These are phyloP conservation scores for Tuber aestivum DNA, from an alignment of 495 filamentous ascomycete species.

Conservation along the genomic window DNA sequence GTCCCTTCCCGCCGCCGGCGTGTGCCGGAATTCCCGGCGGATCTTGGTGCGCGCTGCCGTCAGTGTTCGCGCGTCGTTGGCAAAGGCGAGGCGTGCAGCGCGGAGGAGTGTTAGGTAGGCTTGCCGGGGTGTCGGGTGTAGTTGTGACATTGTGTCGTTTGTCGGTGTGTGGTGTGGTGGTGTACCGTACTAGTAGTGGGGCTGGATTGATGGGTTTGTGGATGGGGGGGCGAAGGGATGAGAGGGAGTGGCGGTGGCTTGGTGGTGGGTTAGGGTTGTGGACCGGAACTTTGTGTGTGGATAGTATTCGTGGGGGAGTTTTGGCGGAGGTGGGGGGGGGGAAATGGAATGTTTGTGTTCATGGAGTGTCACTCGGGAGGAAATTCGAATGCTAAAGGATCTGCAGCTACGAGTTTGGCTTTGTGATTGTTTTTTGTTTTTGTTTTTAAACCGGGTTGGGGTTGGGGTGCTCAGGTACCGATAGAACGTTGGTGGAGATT, in stretches of 20 bases:
- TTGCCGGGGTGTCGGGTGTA: background rate
- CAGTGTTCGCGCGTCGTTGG: constrained; percentile 64
- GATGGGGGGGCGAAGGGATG: background rate
- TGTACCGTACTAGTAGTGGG: background rate
- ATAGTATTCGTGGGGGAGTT: background rate
- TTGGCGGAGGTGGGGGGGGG: background rate
- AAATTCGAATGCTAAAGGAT: background rate
- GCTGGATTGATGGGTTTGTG: background rate
- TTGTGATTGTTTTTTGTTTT: background rate
- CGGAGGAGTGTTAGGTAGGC: constrained; percentile 83
- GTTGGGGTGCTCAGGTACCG: background rate
- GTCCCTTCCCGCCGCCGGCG: constrained; percentile 52
- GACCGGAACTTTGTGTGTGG: background rate
- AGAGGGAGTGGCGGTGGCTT: background rate
- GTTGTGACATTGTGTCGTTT: background rate
- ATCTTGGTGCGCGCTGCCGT: constrained; percentile 63
- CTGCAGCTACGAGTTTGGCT: background rate
- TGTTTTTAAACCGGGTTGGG: too few relatives aligned
- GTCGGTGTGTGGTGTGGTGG: background rate
- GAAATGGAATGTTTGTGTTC: background rate
- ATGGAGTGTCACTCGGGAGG: background rate
- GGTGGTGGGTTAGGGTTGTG: background rate
- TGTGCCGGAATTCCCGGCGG: constrained; percentile 60
- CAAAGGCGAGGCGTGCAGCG: constrained; percentile 74
- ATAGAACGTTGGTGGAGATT: background rate